Conservation (phyloP, 1,139 yeast species). For the Saccharomyces hybrid region DNA sequence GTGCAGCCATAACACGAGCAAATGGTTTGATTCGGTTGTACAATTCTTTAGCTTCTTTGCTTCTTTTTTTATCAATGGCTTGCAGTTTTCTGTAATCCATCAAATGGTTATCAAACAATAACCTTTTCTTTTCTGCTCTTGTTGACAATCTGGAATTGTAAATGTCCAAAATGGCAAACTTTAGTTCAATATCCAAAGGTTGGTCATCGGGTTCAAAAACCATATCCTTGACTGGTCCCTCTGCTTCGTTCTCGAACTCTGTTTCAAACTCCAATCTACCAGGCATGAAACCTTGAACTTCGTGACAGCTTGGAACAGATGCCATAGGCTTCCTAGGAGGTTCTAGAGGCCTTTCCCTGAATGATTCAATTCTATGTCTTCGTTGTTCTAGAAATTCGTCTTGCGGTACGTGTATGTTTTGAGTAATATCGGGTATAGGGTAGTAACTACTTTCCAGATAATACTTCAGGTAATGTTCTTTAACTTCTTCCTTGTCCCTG, state of each 20-base stretch:
- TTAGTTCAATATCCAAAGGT: slow-evolving; percentile 79
- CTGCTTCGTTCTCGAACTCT: slow-evolving; percentile 96
- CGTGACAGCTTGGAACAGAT: slow-evolving; percentile 93
- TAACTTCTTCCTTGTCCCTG: slow-evolving; percentile 85
- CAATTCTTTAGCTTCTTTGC: slow-evolving; percentile 85
- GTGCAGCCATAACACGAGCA: slow-evolving; percentile 71
- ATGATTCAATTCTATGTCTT: slow-evolving; percentile 61
- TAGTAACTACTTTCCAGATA: slow-evolving; percentile 65
- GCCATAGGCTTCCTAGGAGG: slow-evolving; percentile 85
- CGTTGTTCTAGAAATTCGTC: slow-evolving; percentile 63
- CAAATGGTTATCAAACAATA: slow-evolving; percentile 65
- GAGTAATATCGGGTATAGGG: slow-evolving; percentile 77
- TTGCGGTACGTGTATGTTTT: slow-evolving; percentile 59
- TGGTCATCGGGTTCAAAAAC: slow-evolving; percentile 90
- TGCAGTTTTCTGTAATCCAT: slow-evolving; percentile 69
- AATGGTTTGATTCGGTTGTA: slow-evolving; percentile 68
- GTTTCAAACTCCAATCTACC: slow-evolving; percentile 94
- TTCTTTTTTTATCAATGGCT: slow-evolving; percentile 59
- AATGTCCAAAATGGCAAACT: slow-evolving; percentile 78
- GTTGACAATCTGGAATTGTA: slow-evolving; percentile 84
- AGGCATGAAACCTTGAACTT: slow-evolving; percentile 97
- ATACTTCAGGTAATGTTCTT: slow-evolving; percentile 63
- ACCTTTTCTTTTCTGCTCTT: slow-evolving; percentile 86
- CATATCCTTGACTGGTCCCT: slow-evolving; percentile 88
- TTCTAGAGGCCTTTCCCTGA: slow-evolving; percentile 62